These are phyloP conservation scores for Microbotryum violaceum DNA, from an alignment of 1,284 basidiomycete genomes.

Conservation along the genomic window DNA sequence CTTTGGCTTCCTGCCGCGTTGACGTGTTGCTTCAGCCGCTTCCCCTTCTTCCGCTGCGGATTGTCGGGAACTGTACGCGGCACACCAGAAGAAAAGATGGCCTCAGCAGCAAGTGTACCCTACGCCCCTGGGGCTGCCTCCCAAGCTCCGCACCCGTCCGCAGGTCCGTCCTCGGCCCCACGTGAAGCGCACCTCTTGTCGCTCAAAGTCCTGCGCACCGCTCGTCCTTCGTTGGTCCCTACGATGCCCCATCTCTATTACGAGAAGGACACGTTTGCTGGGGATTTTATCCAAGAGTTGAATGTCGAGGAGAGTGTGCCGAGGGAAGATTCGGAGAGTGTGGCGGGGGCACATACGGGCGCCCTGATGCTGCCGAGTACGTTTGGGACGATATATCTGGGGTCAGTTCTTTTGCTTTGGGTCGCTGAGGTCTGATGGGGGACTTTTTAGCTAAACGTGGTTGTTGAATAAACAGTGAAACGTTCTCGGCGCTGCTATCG, in stretches of 20 bases:
- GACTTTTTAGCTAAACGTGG: background rate
- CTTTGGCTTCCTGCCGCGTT: too few relatives aligned
- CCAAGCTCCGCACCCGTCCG: too few relatives aligned
- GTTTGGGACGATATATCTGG: constrained; percentile 22
- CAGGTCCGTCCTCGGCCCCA: background rate
- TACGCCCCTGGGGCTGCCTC: too few relatives aligned
- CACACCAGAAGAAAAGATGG: too few relatives aligned
- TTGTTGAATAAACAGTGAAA: constrained; percentile 29
- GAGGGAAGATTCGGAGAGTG: background rate
- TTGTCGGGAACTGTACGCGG: too few relatives aligned
- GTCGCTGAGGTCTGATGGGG: background rate
- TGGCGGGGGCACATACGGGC: background rate
- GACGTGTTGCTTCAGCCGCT: too few relatives aligned
- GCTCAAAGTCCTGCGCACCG: constrained; percentile 21
- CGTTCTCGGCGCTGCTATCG: constrained; percentile 37
- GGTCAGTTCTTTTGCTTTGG: background rate
- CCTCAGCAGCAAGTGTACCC: too few relatives aligned
- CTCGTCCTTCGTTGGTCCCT: constrained; percentile 4
- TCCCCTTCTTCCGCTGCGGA: too few relatives aligned
- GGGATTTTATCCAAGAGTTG: too few relatives aligned
- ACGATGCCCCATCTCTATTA: background rate
- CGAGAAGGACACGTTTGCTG: background rate
- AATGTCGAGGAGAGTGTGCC: too few relatives aligned
- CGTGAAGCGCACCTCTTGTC: constrained; percentile 13
- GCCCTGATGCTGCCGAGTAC: constrained; percentile 6